Conservation (phyloP, 129 eudicot species). For the Tagetes patula region DNA sequence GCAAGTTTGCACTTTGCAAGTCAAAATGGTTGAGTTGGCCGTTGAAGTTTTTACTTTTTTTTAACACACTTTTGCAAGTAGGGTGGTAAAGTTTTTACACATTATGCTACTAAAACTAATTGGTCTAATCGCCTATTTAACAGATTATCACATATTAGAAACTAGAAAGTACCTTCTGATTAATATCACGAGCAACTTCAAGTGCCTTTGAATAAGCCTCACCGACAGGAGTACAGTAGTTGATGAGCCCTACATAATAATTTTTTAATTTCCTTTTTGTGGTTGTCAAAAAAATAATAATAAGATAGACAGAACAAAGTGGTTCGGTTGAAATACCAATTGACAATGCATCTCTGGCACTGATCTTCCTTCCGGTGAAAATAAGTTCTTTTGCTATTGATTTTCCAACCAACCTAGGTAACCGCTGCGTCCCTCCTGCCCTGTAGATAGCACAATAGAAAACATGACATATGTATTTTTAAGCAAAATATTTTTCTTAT, state of each 20-base stretch:
- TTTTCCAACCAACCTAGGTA: slow-evolving; percentile 91
- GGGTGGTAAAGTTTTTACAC: neutral
- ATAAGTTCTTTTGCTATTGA: slow-evolving; percentile 93
- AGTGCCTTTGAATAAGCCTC: slow-evolving; percentile 83
- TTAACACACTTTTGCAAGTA: no score
- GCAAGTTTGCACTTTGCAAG: neutral
- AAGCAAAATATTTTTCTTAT: slow-evolving; percentile 7
- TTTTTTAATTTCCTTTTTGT: neutral
- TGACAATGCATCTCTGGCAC: slow-evolving; percentile 71
- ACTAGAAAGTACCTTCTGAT: slow-evolving; percentile 59
- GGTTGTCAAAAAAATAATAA: neutral
- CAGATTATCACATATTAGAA: neutral
- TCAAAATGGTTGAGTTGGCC: neutral
- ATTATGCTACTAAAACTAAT: neutral
- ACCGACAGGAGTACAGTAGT: slow-evolving; percentile 81
- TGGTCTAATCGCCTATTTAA: neutral
- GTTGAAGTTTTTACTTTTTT: no score
- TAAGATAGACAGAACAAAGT: neutral
- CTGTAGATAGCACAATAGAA: slow-evolving; percentile 47
- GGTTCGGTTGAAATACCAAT: slow-evolving; percentile 47
- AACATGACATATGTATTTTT: slow-evolving; percentile 4
- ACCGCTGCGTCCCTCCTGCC: slow-evolving; percentile 95
- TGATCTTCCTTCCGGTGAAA: slow-evolving; percentile 78
- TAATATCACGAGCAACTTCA: slow-evolving; percentile 82
- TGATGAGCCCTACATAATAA: slow-evolving; percentile 68